Conservation (phyloP, 768 basidiomycete species). For the Tephrocybe rancida region DNA sequence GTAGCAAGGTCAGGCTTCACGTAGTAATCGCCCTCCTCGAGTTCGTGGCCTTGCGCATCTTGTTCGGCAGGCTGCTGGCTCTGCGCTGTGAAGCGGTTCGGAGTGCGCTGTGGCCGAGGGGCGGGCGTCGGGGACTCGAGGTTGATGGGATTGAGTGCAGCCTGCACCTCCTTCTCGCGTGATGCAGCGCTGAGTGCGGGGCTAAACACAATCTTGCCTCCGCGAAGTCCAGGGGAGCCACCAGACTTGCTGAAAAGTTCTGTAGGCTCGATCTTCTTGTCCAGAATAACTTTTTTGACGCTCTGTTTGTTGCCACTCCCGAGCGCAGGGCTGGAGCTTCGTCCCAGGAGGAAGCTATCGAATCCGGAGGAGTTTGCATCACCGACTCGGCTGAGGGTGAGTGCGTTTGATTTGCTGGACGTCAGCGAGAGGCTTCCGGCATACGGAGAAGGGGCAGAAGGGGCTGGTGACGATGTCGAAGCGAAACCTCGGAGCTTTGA, state of each 20-base stretch:
- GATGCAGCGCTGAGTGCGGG: conserved; percentile 75
- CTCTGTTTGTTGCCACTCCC: conserved; percentile 76
- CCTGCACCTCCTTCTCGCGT: conserved; percentile 66
- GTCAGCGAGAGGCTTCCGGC: conserved; percentile 46
- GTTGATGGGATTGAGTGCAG: conserved; percentile 31
- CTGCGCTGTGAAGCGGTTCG: conserved; percentile 44
- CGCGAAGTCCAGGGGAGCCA: conserved; percentile 42
- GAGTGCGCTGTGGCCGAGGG: conserved; percentile 36
- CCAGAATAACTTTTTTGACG: conserved; percentile 91
- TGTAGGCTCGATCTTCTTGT: conserved; percentile 78
- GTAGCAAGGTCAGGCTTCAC: conserved; percentile 76
- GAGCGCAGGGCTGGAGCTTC: conserved; percentile 61
- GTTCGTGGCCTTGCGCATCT: conserved; percentile 34
- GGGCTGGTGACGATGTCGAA: conserved; percentile 43
- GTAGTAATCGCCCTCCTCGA: conserved; percentile 91
- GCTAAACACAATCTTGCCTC: conserved; percentile 69
- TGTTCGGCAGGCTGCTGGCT: conserved; percentile 25
- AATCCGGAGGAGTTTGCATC: conserved; percentile 51
- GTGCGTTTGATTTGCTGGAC: conserved; percentile 55
- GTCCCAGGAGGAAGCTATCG: conserved; percentile 66
- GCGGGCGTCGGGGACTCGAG: conserved; percentile 39
- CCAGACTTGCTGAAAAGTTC: conserved; percentile 65
- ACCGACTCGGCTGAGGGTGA: conserved; percentile 50
- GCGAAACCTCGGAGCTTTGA: conserved; percentile 77
- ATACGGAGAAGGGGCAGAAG: conserved; percentile 36